These are phyloP conservation scores for Podospora pseudocomata DNA, from an alignment of 495 filamentous ascomycete species.

Conservation along the genomic window DNA sequence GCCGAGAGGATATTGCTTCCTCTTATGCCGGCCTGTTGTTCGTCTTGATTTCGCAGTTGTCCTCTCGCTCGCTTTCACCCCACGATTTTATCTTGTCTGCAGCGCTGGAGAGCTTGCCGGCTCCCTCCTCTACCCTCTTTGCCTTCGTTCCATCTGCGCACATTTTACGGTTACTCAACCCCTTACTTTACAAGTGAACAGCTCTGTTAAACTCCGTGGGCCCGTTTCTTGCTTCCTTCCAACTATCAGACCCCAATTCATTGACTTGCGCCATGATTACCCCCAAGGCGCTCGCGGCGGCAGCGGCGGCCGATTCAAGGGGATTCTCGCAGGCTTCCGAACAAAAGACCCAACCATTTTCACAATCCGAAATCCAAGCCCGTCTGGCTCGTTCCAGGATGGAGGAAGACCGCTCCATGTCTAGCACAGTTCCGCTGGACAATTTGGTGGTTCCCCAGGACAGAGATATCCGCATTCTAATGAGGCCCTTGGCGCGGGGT, in stretches of 20 bases:
- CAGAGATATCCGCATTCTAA: slow-evolving; percentile 47
- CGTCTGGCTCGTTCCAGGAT: slow-evolving; percentile 32
- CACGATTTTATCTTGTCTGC: slow-evolving; percentile 1
- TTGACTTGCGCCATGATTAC: slow-evolving; percentile 23
- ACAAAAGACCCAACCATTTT: slow-evolving; percentile 51
- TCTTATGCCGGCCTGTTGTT: slow-evolving; percentile 21
- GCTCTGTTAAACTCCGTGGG: not conserved
- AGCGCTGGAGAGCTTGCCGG: not conserved
- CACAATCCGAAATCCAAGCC: slow-evolving; percentile 44
- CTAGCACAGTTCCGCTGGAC: slow-evolving; percentile 41
- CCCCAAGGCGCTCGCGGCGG: not conserved
- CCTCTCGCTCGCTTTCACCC: slow-evolving; percentile 4
- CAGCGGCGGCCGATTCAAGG: slow-evolving; percentile 31
- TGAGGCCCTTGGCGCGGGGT: slow-evolving; percentile 44
- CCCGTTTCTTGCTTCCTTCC: not conserved
- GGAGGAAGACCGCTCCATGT: slow-evolving; percentile 28
- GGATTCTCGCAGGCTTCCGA: slow-evolving; percentile 39
- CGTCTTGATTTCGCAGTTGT: slow-evolving; percentile 14
- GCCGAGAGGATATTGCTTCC: slow-evolving; percentile 13
- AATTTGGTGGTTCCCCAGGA: slow-evolving; percentile 39
- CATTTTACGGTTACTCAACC: not conserved
- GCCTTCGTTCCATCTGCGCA: not conserved
- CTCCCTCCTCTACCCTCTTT: not conserved
- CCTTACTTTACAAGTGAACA: not conserved
- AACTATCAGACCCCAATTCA: not conserved